Evolutionary conservation across 2,329 filamentous ascomycete genomes (phyloP).

Genomic region (Allantophomopsis cytisporea): DNA sequence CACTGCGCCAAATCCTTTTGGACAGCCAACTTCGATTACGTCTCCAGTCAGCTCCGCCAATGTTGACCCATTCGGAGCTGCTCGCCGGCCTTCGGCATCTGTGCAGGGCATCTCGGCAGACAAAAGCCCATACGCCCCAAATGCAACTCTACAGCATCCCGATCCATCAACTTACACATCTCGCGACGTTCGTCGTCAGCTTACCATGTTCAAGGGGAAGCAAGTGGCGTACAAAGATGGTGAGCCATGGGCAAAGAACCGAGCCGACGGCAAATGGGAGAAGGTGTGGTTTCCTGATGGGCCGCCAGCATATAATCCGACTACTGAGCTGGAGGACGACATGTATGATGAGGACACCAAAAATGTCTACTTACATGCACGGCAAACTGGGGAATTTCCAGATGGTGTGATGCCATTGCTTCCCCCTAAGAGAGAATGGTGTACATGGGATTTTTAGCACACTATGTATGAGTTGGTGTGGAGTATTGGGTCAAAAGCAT

Average conservation of each 20-base stretch:
- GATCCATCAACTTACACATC: constrained; percentile 9
- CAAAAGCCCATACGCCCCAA: constrained; percentile 2
- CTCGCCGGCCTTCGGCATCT: background rate
- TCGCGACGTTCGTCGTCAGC: constrained; percentile 15
- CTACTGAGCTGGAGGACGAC: constrained; percentile 45
- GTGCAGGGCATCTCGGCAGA: background rate
- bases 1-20: constrained; percentile 1
- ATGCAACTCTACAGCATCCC: constrained; percentile 3
- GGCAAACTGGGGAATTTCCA: constrained; percentile 52
- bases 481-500: background rate
- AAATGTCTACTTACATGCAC: constrained; percentile 50
- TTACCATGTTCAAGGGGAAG: constrained; percentile 49
- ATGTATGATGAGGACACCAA: constrained; percentile 46
- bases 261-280: constrained; percentile 37
- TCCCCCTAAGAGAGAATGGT: constrained; percentile 68
- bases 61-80: background rate
- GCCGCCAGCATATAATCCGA: constrained; percentile 45
- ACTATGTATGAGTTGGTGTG: background rate
- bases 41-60: constrained; percentile 1
- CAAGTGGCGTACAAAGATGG: constrained; percentile 43
- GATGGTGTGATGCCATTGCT: constrained; percentile 61
- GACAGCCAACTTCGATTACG: constrained; percentile 7
- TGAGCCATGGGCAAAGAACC: constrained; percentile 32
- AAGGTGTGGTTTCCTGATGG: constrained; percentile 66
- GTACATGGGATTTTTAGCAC: constrained; percentile 54